Conservation (phyloP, 305 asterid species). For the Fraxinus xanthoxyloides region DNA sequence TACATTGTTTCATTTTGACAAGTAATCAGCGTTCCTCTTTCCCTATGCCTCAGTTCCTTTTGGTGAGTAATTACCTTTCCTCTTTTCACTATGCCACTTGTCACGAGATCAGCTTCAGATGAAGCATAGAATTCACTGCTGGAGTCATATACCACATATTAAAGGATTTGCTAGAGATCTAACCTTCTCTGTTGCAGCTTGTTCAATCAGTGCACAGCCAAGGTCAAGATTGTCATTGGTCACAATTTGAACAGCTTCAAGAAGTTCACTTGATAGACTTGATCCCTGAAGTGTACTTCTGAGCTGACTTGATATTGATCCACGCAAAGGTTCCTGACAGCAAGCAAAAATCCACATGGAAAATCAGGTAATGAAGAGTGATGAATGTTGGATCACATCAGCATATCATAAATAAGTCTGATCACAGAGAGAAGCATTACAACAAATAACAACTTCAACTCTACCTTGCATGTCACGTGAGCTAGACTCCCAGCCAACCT, state of each 20-base stretch:
- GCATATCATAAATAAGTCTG: neutral
- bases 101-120: no score
- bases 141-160: conserved; percentile 2
- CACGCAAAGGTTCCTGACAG: conserved; percentile 86
- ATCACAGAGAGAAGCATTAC: neutral
- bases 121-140: conserved; percentile 5
- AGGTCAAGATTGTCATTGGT: conserved; percentile 98
- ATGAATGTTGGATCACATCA: neutral
- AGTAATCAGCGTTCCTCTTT: neutral
- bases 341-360: conserved; percentile 9
- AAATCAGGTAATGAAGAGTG: conserved; percentile 3
- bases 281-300: conserved; percentile 75
- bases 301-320: conserved; percentile 81
- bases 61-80: neutral
- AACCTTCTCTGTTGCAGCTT: conserved; percentile 99
- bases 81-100: neutral
- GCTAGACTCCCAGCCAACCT: conserved; percentile 98
- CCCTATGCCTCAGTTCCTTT: neutral
- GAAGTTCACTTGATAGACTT: conserved; percentile 53
- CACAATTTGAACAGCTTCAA: conserved; percentile 85
- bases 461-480: conserved; percentile 99
- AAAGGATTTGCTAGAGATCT: neutral
- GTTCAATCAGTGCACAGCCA: conserved; percentile 97
- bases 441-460: neutral
- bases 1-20: neutral